phyloP scores from a whole-genome alignment of 148 eudicot genomes.

The Camellia japonica region DNA sequence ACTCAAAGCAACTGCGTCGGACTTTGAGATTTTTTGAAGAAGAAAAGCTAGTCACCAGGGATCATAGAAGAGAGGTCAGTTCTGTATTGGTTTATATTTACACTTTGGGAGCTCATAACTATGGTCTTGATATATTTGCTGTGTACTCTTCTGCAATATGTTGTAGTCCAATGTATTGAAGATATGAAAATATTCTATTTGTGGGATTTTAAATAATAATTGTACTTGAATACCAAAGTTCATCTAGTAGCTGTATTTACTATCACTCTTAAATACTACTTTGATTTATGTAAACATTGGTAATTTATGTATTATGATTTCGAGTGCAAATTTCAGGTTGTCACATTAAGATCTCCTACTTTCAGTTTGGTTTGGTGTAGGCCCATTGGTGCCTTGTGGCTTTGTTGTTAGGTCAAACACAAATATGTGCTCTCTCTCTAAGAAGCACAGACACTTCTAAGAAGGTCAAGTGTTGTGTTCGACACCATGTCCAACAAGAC shows the following conservation, averaged over 20 bases:
- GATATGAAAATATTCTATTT: neutral
- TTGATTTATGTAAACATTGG: neutral
- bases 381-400: neutral
- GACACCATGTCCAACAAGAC: too few species aligned
- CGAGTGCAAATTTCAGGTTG: neutral
- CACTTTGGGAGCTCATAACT: neutral
- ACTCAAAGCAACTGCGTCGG: constrained; percentile 89
- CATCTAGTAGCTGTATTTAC: neutral
- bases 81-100: constrained; percentile 10
- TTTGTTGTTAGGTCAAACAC: neutral
- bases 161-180: neutral
- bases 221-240: constrained; percentile 4
- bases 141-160: neutral
- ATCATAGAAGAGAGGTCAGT: constrained; percentile 89
- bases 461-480: too few species aligned
- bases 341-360: neutral
- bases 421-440: neutral
- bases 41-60: constrained; percentile 87
- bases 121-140: neutral
- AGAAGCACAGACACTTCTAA: neutral
- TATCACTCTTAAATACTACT: neutral
- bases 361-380: neutral
- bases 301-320: neutral
- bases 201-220: neutral
- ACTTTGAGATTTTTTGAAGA: constrained; percentile 94